These are phyloP conservation scores for Tulasnella sp. DNA, from an alignment of 768 basidiomycete species.

Conservation along the genomic window DNA sequence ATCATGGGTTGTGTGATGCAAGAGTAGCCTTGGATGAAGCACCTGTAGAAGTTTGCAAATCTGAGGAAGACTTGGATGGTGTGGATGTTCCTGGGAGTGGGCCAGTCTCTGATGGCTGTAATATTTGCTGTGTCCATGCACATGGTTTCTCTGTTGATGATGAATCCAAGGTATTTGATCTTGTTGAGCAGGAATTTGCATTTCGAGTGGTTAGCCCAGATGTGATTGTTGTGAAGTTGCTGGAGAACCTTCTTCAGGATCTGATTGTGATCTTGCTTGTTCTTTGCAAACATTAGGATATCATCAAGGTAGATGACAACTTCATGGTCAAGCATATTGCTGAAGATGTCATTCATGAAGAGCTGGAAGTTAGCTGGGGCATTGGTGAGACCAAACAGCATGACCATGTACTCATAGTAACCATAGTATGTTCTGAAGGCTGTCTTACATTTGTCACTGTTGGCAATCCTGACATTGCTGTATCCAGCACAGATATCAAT, in stretches of 20 bases:
- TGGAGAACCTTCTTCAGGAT: conserved; percentile 13
- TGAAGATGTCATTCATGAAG: conserved; percentile 20
- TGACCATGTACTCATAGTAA: conserved; percentile 22
- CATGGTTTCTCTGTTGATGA: neutral
- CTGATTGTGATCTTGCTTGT: conserved; percentile 8
- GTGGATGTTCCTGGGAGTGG: neutral
- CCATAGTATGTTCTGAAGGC: conserved; percentile 9
- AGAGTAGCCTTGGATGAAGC: neutral
- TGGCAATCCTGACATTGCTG: conserved; percentile 7
- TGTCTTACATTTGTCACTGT: conserved; percentile 13
- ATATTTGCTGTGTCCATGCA: neutral
- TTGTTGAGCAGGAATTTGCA: neutral
- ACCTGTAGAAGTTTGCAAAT: neutral
- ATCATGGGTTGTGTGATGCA: too few relatives aligned
- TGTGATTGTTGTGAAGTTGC: neutral
- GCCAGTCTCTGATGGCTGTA: neutral
- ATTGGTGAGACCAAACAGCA: conserved; percentile 23
- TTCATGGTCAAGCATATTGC: conserved; percentile 16
- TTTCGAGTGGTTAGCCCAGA: neutral
- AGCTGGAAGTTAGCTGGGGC: conserved; percentile 6
- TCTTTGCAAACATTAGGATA: conserved; percentile 11
- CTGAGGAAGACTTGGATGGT: neutral
- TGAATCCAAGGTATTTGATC: conserved; percentile 10
- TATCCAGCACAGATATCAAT: conserved; percentile 9
- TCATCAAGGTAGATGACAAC: conserved; percentile 21